Conservation (phyloP, 202 grass and related monocot genomes). For the Schoenoplectus tabernaemontani region DNA sequence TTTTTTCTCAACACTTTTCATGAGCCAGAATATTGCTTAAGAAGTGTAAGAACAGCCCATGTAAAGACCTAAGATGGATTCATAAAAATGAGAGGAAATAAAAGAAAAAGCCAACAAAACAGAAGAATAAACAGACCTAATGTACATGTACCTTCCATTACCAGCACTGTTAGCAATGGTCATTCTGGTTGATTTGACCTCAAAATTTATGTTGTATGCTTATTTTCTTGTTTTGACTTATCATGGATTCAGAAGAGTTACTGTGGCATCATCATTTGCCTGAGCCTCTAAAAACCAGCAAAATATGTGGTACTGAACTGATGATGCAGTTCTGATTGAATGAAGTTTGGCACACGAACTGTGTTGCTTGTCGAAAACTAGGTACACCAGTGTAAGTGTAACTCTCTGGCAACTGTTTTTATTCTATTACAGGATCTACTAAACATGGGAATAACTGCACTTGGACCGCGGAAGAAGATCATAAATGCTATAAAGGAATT, state of each 20-base stretch:
- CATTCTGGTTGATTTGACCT: background rate
- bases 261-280: background rate
- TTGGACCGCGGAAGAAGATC: constrained; percentile 76
- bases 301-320: background rate
- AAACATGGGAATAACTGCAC: constrained; percentile 66
- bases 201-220: background rate
- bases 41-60: background rate
- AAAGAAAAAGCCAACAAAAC: background rate
- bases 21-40: background rate
- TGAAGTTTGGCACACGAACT: background rate
- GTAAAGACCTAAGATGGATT: background rate
- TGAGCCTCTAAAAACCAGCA: background rate
- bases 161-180: background rate
- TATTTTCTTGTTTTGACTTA: background rate
- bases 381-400: constrained; percentile 2
- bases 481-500: constrained; percentile 55
- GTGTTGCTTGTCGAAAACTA: background rate
- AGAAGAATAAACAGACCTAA: background rate
- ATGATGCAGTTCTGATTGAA: background rate
- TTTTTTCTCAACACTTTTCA: background rate
- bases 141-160: background rate
- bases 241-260: background rate
- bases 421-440: constrained; percentile 68
- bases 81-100: background rate
- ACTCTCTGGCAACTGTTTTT: constrained; percentile 18